Evolutionary conservation across 129 eudicot species (phyloP).

Genomic region (Dittrichia graveolens): DNA sequence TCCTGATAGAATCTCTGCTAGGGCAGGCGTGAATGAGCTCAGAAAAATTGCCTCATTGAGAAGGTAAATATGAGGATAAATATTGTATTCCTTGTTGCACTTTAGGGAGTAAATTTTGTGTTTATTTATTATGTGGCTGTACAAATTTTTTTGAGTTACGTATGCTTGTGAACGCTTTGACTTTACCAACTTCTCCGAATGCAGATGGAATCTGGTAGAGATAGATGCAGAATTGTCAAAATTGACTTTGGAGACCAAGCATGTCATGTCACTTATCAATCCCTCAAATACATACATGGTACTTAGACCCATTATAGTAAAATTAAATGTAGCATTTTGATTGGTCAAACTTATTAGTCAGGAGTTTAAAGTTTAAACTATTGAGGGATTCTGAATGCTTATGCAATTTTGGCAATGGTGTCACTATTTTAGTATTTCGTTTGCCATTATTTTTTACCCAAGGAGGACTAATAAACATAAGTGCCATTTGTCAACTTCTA

Average conservation of each 20-base stretch:
- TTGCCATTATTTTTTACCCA: background rate
- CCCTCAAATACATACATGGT: slow-evolving; percentile 98
- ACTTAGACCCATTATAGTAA: slow-evolving; percentile 17
- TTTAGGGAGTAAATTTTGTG: background rate
- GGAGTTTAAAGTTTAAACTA: background rate
- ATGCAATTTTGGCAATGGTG: background rate
- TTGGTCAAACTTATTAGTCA: background rate
- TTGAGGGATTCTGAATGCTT: background rate
- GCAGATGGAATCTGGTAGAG: slow-evolving; percentile 97
- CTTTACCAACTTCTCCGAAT: slow-evolving; percentile 21
- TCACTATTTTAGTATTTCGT: background rate
- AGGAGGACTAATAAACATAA: background rate
- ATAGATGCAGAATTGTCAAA: slow-evolving; percentile 83
- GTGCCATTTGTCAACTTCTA: background rate
- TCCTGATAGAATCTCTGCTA: slow-evolving; percentile 94
- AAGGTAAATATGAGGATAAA: slow-evolving; percentile 45
- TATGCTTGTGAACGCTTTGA: background rate
- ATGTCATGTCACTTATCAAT: slow-evolving; percentile 83
- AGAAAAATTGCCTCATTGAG: slow-evolving; percentile 58
- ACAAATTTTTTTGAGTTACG: slow-evolving; percentile 4
- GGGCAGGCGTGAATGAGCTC: slow-evolving; percentile 82
- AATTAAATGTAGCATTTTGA: background rate
- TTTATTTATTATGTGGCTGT: background rate
- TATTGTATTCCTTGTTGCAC: background rate
- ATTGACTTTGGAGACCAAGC: slow-evolving; percentile 75